Base-by-base conservation (phyloP, 345 rosid species). In the Hypericum perforatum region DNA sequence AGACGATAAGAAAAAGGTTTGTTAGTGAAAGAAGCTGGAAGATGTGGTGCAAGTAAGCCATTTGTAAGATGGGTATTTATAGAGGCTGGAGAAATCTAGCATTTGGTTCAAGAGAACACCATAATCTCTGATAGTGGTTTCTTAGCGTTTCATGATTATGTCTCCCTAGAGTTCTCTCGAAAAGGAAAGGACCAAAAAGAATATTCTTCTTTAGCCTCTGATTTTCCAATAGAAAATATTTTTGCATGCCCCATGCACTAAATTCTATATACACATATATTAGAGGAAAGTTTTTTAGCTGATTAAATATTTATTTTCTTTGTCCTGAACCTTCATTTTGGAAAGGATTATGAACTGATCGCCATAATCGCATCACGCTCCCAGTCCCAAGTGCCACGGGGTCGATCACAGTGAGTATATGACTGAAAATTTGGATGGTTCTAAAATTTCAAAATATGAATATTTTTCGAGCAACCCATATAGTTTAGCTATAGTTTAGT, bases 191-290 rank as follows among this genome's bases (percentile, higher is more conserved):
- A 53, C 43, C 36, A 11, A 9, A 22, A 22, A 22, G 46, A 36
- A 54, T 50, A 50, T 53, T 37, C 37, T 8, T 43, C 52, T 42
- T 47, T 41, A 10, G 45, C 43, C 10, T 3, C 11, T 13, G 6
- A 8, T 53, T 11, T 40, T 63, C n/a, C 16, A 41, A 13, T 49
- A 22, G 32, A 22, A 22, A 22, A 22, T 22, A 22, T 32, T 37
- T 63, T 46, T 76, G 77, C 81, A 76, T 76, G 75, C 38, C 66
- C 75, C 81, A 76, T 76, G 81, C 77, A 72, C 52, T 56, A 52
- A 45, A 56, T 3, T 6, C 6, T 41, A 38, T 12, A 12, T 37
- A 16, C 12, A 15, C 36, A 32, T 8, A 22, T 22, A 22, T 22
- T 22, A 22, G 32, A 22, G 2, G 2, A 22, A 22, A 22, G 32